phyloP scores from a whole-genome alignment of 208 protist species.

The Trypanosoma conorhini region DNA sequence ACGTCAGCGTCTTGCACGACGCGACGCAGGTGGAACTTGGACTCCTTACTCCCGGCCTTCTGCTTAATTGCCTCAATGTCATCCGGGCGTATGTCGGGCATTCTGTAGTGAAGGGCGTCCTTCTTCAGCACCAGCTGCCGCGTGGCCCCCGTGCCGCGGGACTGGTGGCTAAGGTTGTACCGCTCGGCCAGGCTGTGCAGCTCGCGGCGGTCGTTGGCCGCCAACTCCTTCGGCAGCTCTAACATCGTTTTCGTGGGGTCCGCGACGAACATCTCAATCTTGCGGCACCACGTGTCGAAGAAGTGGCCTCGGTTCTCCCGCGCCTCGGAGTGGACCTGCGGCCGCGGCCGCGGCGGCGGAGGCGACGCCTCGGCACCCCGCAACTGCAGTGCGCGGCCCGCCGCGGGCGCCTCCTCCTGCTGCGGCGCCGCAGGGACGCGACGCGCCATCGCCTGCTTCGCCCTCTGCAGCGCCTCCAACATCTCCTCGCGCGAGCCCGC shows the following conservation, averaged over 20 bases:
- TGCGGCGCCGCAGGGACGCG: constrained; percentile 5
- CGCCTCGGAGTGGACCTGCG: constrained; percentile 35
- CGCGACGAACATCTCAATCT: constrained; percentile 72
- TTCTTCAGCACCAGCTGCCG: constrained; percentile 81
- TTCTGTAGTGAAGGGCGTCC: constrained; percentile 80
- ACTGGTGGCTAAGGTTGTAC: constrained; percentile 87
- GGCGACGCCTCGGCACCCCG: not conserved
- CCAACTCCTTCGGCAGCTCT: constrained; percentile 65
- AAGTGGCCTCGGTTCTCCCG: constrained; percentile 68
- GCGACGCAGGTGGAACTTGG: constrained; percentile 64
- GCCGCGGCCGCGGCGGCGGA: not conserved
- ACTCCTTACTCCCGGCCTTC: constrained; percentile 51
- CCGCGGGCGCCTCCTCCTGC: not conserved
- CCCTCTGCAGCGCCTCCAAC: constrained; percentile 39
- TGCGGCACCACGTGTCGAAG: constrained; percentile 61
- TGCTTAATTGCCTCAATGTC: constrained; percentile 60
- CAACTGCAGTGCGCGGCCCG: not conserved
- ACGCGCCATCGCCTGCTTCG: constrained; percentile 34
- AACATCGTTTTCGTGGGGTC: constrained; percentile 76
- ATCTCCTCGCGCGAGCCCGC: constrained; percentile 42
- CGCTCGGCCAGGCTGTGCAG: constrained; percentile 81
- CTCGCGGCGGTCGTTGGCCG: constrained; percentile 68
- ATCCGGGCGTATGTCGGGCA: constrained; percentile 47
- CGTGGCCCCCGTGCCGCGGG: constrained; percentile 37
- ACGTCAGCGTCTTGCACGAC: constrained; percentile 34